A percentile compares a stretch with the other conserved stretches of the same genome.
Conservation (phyloP, 2,329 filamentous ascomycete species). For the Orbilia blumenaviensis region DNA sequence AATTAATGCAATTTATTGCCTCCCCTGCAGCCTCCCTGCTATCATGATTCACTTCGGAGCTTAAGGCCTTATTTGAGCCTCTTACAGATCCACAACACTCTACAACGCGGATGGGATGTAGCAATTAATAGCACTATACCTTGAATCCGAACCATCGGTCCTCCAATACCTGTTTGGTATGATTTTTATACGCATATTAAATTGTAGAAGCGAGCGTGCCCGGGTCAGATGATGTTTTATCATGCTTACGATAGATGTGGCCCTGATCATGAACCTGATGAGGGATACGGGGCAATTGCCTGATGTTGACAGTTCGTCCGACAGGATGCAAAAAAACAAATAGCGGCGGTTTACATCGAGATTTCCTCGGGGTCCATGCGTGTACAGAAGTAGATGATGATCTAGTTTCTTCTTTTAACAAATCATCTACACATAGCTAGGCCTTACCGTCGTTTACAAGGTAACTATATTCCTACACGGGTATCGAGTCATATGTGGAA, state of each 20-base stretch:
- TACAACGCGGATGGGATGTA: background rate
- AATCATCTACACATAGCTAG: too few relatives aligned
- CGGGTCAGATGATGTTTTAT: background rate
- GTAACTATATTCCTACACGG: too few relatives aligned
- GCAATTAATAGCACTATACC: too few relatives aligned
- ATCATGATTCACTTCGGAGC: background rate
- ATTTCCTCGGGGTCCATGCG: background rate
- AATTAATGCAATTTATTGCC: too few relatives aligned
- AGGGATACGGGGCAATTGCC: slow-evolving; percentile 21
- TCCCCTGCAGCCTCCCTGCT: background rate
- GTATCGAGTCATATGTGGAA: too few relatives aligned
- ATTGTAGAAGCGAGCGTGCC: background rate
- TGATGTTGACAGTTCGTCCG: slow-evolving; percentile 9
- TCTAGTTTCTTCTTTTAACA: background rate
- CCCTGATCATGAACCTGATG: background rate
- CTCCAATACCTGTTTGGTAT: too few relatives aligned
- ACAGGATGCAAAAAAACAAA: background rate
- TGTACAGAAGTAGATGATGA: background rate
- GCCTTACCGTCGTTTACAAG: too few relatives aligned
- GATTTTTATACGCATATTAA: too few relatives aligned
- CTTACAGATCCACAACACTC: background rate
- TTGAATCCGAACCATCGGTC: too few relatives aligned
- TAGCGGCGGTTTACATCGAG: background rate
- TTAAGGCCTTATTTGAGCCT: background rate
- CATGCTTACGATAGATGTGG: background rate